Evolutionary conservation across 331 rosid species (phyloP), one percentile per base, ranked within the genome.

Genomic region (Quercus tomentella): DNA sequence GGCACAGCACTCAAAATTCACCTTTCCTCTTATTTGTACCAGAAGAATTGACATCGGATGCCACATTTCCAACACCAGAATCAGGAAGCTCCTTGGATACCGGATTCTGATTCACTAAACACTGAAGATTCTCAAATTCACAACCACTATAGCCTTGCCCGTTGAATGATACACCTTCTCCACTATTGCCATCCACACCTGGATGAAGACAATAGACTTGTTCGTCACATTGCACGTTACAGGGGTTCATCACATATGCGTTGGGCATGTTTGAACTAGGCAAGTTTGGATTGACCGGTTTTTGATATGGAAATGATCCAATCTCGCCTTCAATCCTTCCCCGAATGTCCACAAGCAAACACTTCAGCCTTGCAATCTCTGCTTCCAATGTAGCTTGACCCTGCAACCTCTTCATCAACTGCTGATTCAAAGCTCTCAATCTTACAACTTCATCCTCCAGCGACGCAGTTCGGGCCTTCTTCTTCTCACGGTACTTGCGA

Each of bases 321-420:
- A 96, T 93, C 74, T 96, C 99, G 49, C 99, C 99, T 85, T 96
- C 98, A 70, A 96, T 96, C 86, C 98, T 93, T 12, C 99, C 99
- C 76, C 99, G 88, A 4, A 96, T 90, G 83, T 96, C 99, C 73
- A 96, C 99, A 17, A 96, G 90, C 82, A 96, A 90, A 82, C 98
- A 96, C 93, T 91, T 96, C 4, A 96, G 91, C 85, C 99, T 90
- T 0, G 97, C 87, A 61, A 96, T 61, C 84, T 96, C 99, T 0
- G 98, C 91, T 88, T 96, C 99, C 74, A 96, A 70, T 31, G 97
- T 97, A 74, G 94, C 86, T 79, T 91, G 98, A 33, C 97, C 89
- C 73, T 91, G 97, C 84, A 96, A 45, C 90, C 91, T 96, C 89
- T 86, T 96, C 88, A 91, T 23, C 83, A 96, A 78, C 80, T 91